Percentiles rank a stretch among this genome's conserved stretches.
phyloP scores from a whole-genome alignment of 2,329 filamentous ascomycete genomes.

The Ilyonectria destructans region DNA sequence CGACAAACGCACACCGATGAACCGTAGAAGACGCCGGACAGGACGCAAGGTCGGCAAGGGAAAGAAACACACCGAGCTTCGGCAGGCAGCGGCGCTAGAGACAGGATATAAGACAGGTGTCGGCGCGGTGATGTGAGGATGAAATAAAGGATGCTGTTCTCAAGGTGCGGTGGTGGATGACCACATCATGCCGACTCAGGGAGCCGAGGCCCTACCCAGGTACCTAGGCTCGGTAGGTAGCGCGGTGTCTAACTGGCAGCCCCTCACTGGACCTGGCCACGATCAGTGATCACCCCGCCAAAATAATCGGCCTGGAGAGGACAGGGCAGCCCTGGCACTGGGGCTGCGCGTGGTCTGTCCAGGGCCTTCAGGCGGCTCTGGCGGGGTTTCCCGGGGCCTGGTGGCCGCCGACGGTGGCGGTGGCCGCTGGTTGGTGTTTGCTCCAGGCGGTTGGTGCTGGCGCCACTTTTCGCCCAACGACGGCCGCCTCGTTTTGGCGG shows the following conservation, averaged over 20 bases:
- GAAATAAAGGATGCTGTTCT: slow-evolving; percentile 29
- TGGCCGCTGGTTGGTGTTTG: not conserved
- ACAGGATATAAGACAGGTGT: slow-evolving; percentile 15
- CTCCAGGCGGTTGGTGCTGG: slow-evolving; percentile 25
- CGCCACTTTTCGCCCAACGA: slow-evolving; percentile 41
- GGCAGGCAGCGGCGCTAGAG: not conserved
- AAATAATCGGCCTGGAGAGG: slow-evolving; percentile 21
- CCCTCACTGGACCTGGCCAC: not conserved
- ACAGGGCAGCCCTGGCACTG: slow-evolving; percentile 7
- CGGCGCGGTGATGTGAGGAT: slow-evolving; percentile 25
- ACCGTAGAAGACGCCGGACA: slow-evolving; percentile 7
- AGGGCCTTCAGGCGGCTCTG: slow-evolving; percentile 13
- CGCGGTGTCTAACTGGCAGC: not conserved
- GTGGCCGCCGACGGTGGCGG: not conserved
- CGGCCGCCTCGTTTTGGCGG: slow-evolving; percentile 35
- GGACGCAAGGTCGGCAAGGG: slow-evolving; percentile 4
- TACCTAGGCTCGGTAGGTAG: slow-evolving; percentile 15
- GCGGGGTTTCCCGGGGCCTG: slow-evolving; percentile 38
- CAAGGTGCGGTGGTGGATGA: slow-evolving; percentile 30
- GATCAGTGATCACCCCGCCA: slow-evolving; percentile 32
- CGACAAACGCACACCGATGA: slow-evolving; percentile 17
- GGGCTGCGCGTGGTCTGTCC: not conserved
- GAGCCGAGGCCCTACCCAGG: slow-evolving; percentile 26
- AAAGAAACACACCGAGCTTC: not conserved
- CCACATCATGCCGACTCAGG: slow-evolving; percentile 18